phyloP scores from a whole-genome alignment of 2,329 filamentous ascomycete species.

The Simplicillium sp. region DNA sequence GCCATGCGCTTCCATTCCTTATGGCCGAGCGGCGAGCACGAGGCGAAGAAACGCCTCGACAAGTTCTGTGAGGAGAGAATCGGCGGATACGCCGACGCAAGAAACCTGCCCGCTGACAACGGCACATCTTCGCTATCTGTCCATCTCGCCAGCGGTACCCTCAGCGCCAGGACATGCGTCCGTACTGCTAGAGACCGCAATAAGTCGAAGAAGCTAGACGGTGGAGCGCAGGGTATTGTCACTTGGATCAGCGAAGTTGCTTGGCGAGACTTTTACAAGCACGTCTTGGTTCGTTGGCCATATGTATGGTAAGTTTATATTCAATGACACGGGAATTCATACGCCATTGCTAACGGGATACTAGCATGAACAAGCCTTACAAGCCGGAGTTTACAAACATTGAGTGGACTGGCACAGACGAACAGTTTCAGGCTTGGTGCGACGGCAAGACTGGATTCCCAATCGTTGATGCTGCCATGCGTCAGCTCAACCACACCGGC shows the following conservation, averaged over 20 bases:
- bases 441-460: conserved; percentile 69
- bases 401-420: conserved; percentile 66
- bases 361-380: conserved; percentile 49
- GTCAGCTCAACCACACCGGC: conserved; percentile 57
- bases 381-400: conserved; percentile 81
- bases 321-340: neutral
- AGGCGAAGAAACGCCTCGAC: conserved; percentile 52
- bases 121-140: conserved; percentile 62
- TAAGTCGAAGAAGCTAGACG: conserved; percentile 55
- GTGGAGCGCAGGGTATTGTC: conserved; percentile 54
- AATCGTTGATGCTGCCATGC: conserved; percentile 80
- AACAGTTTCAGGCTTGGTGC: conserved; percentile 65
- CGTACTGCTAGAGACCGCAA: conserved; percentile 53
- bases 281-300: conserved; percentile 78
- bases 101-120: conserved; percentile 56
- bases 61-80: conserved; percentile 61
- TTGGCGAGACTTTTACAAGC: conserved; percentile 83
- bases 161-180: conserved; percentile 60
- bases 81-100: conserved; percentile 48
- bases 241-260: conserved; percentile 76
- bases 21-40: conserved; percentile 70
- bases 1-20: conserved; percentile 44
- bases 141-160: conserved; percentile 59
- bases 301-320: conserved; percentile 54
- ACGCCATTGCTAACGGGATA: conserved; percentile 1